Percentiles rank a stretch among this genome's conserved stretches.
Evolutionary conservation across 176 grass and related monocot species (phyloP).

Genomic region (Oryza brachyantha): DNA sequence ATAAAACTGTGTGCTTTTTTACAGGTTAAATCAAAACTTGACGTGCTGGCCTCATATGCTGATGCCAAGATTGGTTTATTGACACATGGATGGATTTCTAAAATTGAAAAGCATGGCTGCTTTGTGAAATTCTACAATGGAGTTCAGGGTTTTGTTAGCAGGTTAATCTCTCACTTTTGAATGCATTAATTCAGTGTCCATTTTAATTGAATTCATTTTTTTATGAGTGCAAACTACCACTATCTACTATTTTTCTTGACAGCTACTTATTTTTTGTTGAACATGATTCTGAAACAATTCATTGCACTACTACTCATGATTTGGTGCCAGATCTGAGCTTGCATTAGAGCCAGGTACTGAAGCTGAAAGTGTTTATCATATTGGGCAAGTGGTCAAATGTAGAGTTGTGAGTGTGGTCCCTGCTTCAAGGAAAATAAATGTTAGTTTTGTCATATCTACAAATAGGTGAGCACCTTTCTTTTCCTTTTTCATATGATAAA

Average conservation of each 20-base stretch:
- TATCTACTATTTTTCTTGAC: neutral
- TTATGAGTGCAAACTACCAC: neutral
- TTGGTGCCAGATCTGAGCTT: conserved; percentile 69
- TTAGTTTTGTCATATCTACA: conserved; percentile 72
- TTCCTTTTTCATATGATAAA: conserved; percentile 32
- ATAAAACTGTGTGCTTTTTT: conserved; percentile 3
- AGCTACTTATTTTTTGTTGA: conserved; percentile 4
- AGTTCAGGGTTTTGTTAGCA: conserved; percentile 87
- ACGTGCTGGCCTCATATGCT: conserved; percentile 70
- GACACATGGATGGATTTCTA: conserved; percentile 92
- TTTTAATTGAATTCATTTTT: neutral
- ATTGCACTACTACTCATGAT: conserved; percentile 19
- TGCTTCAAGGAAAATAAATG: conserved; percentile 73
- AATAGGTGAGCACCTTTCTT: conserved; percentile 53
- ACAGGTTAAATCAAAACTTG: conserved; percentile 97
- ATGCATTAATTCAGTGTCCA: neutral
- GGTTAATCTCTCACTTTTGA: conserved; percentile 37
- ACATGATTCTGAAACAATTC: conserved; percentile 22
- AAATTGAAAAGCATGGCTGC: conserved; percentile 97
- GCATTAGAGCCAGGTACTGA: conserved; percentile 75
- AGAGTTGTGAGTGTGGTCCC: conserved; percentile 68
- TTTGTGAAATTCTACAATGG: conserved; percentile 93
- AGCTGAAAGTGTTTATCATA: conserved; percentile 76
- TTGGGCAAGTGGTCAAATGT: conserved; percentile 97
- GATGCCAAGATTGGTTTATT: conserved; percentile 87